Percentiles rank a stretch among this genome's conserved stretches.
Evolutionary conservation across 75 land plant genomes (phyloP).

Genomic region (Selaginella moellendorffii): DNA sequence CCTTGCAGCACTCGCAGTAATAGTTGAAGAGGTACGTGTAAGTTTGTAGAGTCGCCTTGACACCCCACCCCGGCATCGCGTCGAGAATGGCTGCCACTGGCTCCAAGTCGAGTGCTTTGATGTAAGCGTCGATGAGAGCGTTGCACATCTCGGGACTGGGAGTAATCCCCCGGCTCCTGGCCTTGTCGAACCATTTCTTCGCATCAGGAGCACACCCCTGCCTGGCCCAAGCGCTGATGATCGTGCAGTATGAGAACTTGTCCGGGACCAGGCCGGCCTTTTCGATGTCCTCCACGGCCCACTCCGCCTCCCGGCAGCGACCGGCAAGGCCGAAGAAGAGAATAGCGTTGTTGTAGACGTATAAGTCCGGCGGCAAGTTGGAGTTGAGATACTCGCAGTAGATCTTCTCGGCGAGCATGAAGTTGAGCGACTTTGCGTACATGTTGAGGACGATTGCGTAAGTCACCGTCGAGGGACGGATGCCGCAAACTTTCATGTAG

Average conservation of each 20-base stretch:
- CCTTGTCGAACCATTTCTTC: background rate
- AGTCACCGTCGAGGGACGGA: background rate
- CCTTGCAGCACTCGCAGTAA: conserved; percentile 1
- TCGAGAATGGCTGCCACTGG: background rate
- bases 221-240: background rate
- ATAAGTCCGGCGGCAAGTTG: background rate
- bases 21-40: background rate
- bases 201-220: background rate
- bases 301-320: background rate
- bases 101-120: background rate
- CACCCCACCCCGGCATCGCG: background rate
- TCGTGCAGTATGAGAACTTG: background rate
- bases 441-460: background rate
- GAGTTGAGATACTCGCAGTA: conserved; percentile 3
- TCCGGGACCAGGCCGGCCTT: conserved; percentile 1
- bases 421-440: background rate
- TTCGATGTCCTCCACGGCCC: background rate
- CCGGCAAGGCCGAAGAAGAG: background rate
- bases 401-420: background rate
- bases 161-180: background rate
- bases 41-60: background rate
- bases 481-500: background rate
- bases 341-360: background rate
- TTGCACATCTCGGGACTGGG: background rate
- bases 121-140: background rate